These are phyloP conservation scores for Leccinum olivaceopallidum DNA, from an alignment of 768 basidiomycete species.

Conservation along the genomic window DNA sequence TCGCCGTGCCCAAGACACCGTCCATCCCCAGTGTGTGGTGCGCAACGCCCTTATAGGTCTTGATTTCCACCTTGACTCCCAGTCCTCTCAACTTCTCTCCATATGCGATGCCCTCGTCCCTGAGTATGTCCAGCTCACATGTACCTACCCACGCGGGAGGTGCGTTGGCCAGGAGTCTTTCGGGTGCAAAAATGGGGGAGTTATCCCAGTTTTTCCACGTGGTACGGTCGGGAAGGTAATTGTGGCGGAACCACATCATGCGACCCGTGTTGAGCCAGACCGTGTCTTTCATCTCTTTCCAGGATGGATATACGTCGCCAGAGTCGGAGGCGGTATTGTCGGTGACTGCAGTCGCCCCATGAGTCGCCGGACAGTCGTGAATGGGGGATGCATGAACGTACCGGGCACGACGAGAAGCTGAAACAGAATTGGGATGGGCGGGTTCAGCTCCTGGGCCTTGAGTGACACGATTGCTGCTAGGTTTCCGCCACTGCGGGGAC, in stretches of 20 bases:
- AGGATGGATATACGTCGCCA: slow-evolving; percentile 43
- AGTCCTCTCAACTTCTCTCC: slow-evolving; percentile 52
- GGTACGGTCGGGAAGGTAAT: slow-evolving; percentile 62
- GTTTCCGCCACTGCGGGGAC: slow-evolving; percentile 58
- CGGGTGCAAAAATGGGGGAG: slow-evolving; percentile 70
- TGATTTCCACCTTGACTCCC: slow-evolving; percentile 55
- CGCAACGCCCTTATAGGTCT: slow-evolving; percentile 57
- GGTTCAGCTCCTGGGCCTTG: slow-evolving; percentile 51
- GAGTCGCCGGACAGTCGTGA: background rate
- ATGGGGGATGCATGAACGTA: slow-evolving; percentile 8
- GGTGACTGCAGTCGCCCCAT: slow-evolving; percentile 38
- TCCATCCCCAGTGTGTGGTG: slow-evolving; percentile 77
- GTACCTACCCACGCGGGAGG: slow-evolving; percentile 65
- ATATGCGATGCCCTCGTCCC: slow-evolving; percentile 66
- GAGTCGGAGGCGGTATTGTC: slow-evolving; percentile 62
- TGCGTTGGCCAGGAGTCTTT: slow-evolving; percentile 46
- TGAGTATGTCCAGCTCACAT: slow-evolving; percentile 64
- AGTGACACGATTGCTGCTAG: slow-evolving; percentile 65
- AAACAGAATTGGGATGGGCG: slow-evolving; percentile 57
- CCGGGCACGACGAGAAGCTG: slow-evolving; percentile 68
- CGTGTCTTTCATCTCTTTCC: slow-evolving; percentile 57
- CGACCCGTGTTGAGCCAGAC: slow-evolving; percentile 59
- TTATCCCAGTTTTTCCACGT: slow-evolving; percentile 67
- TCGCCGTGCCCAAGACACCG: slow-evolving; percentile 33
- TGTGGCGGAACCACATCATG: slow-evolving; percentile 71